Base-by-base conservation (phyloP, 768 basidiomycete genomes). In the Boletus sensibilis region DNA sequence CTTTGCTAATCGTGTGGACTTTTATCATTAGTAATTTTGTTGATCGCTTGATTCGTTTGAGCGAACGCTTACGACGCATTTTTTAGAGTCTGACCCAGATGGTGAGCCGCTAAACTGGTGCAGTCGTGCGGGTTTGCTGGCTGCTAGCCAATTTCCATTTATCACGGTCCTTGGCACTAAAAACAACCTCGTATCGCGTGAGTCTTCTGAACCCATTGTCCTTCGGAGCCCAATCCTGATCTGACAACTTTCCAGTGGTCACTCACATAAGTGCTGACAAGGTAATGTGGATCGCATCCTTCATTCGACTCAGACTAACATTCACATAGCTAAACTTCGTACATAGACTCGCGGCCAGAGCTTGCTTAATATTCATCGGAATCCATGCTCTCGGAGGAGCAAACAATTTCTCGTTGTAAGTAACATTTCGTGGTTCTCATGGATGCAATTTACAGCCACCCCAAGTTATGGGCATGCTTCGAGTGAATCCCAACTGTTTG, bases 281-380 rank as follows among this genome's bases (percentile, higher is more conserved):
- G 61, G 67, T 68, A 34, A 41, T 31, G 11, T 11, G 44, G 5
- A 29, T 8, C 11, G 5, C 11, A 4, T 12, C 14, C 20, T 43
- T 29, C 11, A 11, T 52, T 33, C 1, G 2, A 18, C 34, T 34
- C 3, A 10, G 25, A 25, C 42, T 54, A 10, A 56, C 31, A 5
- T 14, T 14, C 8, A 13, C 13, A 33, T 13, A 76, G 75, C 59
- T 76, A 21, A 75, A 76, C 52, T 67, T 72, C 35, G 25, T 75
- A 3, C 83, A 85, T 62, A 76, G 82, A 9, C 74, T 79, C 56
- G 64, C 69, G 3, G 78, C 80, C 3, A 75, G 83, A 16, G 71
- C 75, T 8, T 64, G 79, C 21, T 74, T 77, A 23, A 65, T 83
- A 37, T 55, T 83, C 8, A 62, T 78, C 7, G 82, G 79, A 78